phyloP scores from a whole-genome alignment of 164 flowering plant genomes.

The Euptelea pleiosperma region DNA sequence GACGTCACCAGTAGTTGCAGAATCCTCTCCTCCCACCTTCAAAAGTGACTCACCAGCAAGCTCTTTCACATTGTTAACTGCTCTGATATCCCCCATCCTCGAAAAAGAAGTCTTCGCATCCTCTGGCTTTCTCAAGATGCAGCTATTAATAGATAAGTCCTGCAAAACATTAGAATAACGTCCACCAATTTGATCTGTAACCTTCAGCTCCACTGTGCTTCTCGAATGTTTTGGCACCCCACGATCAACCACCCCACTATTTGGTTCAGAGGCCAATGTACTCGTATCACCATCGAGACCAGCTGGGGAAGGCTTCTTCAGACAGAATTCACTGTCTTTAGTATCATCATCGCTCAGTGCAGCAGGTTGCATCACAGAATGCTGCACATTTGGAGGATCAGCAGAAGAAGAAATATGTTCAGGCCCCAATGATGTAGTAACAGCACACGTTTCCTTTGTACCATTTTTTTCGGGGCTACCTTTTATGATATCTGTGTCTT shows the following conservation, averaged over 20 bases:
- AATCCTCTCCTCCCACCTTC: slow-evolving; percentile 18
- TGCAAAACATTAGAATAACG: slow-evolving; percentile 14
- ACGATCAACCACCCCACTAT: slow-evolving; percentile 17
- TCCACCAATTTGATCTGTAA: slow-evolving; percentile 23
- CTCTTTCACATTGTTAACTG: slow-evolving; percentile 19
- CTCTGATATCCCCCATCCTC: slow-evolving; percentile 26
- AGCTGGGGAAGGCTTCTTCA: slow-evolving; percentile 5
- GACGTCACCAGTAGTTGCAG: slow-evolving; percentile 20
- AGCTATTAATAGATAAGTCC: slow-evolving; percentile 19
- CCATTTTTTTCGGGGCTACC: slow-evolving; percentile 18
- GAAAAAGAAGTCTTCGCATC: slow-evolving; percentile 23
- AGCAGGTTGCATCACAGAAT: slow-evolving; percentile 18
- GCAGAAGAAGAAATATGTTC: slow-evolving; percentile 16
- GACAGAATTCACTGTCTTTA: slow-evolving; percentile 16
- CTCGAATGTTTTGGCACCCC: slow-evolving; percentile 16
- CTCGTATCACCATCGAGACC: slow-evolving; percentile 8
- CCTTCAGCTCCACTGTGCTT: slow-evolving; percentile 3
- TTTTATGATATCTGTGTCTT: slow-evolving; percentile 19
- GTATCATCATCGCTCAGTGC: slow-evolving; percentile 15
- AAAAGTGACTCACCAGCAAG: slow-evolving; percentile 19
- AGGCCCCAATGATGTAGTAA: slow-evolving; percentile 19
- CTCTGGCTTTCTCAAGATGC: slow-evolving; percentile 16
- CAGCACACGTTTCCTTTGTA: slow-evolving; percentile 15
- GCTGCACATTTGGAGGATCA: slow-evolving; percentile 21
- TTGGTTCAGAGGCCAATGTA: slow-evolving; percentile 21